These are phyloP conservation scores for Drechmeria coniospora DNA, from an alignment of 2,329 filamentous ascomycete genomes.

Conservation along the genomic window DNA sequence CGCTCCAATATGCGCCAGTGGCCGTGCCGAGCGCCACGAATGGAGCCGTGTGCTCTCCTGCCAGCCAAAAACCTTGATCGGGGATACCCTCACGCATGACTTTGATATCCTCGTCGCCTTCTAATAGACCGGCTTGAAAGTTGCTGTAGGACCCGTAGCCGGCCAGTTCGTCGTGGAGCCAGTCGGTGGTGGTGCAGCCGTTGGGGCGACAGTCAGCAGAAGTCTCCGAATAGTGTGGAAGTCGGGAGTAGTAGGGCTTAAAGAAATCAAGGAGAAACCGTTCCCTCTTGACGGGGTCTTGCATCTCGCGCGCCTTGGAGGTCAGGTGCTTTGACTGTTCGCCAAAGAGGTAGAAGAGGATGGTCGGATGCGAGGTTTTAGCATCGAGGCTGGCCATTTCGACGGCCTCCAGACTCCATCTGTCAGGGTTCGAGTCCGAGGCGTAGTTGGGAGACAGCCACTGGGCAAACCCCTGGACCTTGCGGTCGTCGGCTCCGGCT, in stretches of 20 bases:
- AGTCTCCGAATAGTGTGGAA: conserved; percentile 48
- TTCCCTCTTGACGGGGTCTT: conserved; percentile 30
- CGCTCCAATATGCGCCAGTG: conserved; percentile 85
- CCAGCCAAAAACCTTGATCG: conserved; percentile 63
- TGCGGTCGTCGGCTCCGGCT: conserved; percentile 19
- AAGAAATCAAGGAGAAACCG: conserved; percentile 51
- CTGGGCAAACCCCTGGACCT: conserved; percentile 53
- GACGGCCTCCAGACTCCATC: conserved; percentile 63
- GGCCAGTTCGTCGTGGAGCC: conserved; percentile 64
- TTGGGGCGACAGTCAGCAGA: conserved; percentile 45
- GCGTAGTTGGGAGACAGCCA: conserved; percentile 62
- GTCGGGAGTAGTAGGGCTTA: conserved; percentile 58
- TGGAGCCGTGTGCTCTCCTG: conserved; percentile 80
- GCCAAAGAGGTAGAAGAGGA: conserved; percentile 71
- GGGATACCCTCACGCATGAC: conserved; percentile 46
- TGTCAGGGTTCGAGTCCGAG: conserved; percentile 38
- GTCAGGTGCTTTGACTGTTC: conserved; percentile 42
- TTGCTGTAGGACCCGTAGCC: conserved; percentile 76
- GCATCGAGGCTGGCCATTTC: conserved; percentile 55
- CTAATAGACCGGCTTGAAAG: conserved; percentile 60
- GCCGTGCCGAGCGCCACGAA: conserved; percentile 80
- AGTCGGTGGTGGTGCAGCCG: conserved; percentile 54
- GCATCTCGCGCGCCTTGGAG: conserved; percentile 23
- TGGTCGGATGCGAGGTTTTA: conserved; percentile 53
- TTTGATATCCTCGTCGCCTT: conserved; percentile 58